These are phyloP conservation scores for Podaxis sp. DNA, from an alignment of 768 basidiomycete species.

Conservation along the genomic window DNA sequence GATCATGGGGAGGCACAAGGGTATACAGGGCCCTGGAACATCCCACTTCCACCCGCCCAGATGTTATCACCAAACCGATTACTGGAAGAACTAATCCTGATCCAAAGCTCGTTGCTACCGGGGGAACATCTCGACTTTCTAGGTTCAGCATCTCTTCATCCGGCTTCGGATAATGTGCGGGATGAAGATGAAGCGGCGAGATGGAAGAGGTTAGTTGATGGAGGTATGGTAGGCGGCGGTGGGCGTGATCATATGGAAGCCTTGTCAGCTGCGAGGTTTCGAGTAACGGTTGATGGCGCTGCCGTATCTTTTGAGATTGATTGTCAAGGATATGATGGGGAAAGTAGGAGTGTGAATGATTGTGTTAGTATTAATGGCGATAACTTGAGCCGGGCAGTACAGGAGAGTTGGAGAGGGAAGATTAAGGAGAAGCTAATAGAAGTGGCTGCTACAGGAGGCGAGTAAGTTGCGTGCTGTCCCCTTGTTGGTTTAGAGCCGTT, in stretches of 20 bases:
- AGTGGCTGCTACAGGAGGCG: conserved; percentile 33
- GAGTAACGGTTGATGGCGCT: conserved; percentile 8
- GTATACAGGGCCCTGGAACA: not conserved
- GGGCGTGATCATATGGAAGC: conserved; percentile 11
- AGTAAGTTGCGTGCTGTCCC: conserved; percentile 20
- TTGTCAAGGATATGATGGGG: conserved; percentile 15
- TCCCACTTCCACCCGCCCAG: not conserved
- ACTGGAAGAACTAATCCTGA: conserved; percentile 57
- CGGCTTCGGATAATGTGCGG: no score
- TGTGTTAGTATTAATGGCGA: conserved; percentile 42
- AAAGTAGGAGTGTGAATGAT: conserved; percentile 6
- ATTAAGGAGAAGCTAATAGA: conserved; percentile 39
- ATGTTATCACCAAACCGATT: conserved; percentile 14
- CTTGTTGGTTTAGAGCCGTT: not conserved
- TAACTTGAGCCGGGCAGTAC: conserved; percentile 42
- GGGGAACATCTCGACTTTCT: conserved; percentile 51
- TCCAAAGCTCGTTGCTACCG: conserved; percentile 63
- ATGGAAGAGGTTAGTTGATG: conserved; percentile 11
- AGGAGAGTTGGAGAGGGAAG: conserved; percentile 47
- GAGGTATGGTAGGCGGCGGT: not conserved
- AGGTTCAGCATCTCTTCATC: conserved; percentile 19
- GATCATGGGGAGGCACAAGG: not conserved
- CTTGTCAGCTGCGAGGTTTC: conserved; percentile 11
- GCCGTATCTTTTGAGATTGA: conserved; percentile 15
- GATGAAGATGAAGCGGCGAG: conserved; percentile 4